Percentiles rank a stretch among this genome's conserved stretches.
These are phyloP conservation scores for Vicia villosa DNA, from an alignment of 306 rosid species.

Conservation along the genomic window DNA sequence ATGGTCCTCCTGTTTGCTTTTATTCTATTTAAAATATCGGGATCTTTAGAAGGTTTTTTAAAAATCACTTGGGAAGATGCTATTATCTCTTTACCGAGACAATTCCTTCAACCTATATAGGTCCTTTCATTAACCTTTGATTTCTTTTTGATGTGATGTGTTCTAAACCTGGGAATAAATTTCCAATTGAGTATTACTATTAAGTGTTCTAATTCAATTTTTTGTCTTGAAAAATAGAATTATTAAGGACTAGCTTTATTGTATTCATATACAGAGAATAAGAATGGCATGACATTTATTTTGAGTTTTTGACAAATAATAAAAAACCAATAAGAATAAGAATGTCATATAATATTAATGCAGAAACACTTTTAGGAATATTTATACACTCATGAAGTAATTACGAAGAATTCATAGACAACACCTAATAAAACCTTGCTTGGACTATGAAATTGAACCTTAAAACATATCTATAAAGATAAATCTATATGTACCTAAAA, in stretches of 20 bases:
- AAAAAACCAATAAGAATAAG: neutral
- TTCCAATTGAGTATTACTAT: neutral
- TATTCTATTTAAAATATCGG: neutral
- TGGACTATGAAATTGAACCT: neutral
- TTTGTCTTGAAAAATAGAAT: constrained; percentile 18
- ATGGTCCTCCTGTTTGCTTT: too few species aligned
- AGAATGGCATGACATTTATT: neutral
- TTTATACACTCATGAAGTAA: neutral
- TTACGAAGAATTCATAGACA: constrained; percentile 1
- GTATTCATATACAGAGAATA: constrained; percentile 24
- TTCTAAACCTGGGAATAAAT: constrained; percentile 1
- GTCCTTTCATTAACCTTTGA: neutral
- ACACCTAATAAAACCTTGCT: neutral
- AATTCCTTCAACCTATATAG: neutral
- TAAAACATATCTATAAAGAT: too few species aligned
- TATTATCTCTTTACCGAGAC: constrained; percentile 1
- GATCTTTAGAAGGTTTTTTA: neutral
- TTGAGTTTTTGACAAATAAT: constrained; percentile 10
- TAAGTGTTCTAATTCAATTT: neutral
- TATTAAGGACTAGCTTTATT: neutral
- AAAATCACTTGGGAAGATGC: neutral
- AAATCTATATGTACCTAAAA: too few species aligned
- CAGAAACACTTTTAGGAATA: neutral
- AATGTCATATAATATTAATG: neutral
- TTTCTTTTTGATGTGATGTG: constrained; percentile 9